Evolutionary conservation across 139 green algal genomes (phyloP).

Genomic region (Pedinophyceae sp.): DNA sequence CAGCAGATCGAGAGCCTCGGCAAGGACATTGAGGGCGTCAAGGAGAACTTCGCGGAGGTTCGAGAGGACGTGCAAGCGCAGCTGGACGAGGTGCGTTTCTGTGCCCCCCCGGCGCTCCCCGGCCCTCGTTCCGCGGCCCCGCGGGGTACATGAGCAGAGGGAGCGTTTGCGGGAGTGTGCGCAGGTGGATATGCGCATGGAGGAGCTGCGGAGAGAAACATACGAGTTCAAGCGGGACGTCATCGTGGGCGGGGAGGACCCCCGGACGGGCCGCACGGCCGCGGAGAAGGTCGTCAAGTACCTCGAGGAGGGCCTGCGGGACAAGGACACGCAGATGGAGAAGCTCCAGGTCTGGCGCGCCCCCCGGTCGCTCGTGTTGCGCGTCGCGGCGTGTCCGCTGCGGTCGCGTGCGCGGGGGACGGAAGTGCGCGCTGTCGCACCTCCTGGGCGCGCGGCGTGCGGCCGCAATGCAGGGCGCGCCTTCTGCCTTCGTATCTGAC

Average conservation of each 20-base stretch:
- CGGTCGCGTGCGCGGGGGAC: too few species aligned
- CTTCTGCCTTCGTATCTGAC: not conserved
- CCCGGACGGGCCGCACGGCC: conserved; percentile 40
- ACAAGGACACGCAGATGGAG: conserved; percentile 45
- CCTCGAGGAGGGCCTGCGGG: conserved; percentile 45
- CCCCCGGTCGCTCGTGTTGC: too few species aligned
- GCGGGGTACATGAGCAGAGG: conserved; percentile 5
- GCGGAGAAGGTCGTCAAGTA: conserved; percentile 54
- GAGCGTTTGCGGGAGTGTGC: too few species aligned
- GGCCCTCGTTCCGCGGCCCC: too few species aligned
- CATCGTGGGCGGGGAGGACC: conserved; percentile 58
- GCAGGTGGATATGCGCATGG: conserved; percentile 58
- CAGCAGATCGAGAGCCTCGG: not conserved
- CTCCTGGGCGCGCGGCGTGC: conserved; percentile 17
- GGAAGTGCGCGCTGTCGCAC: too few species aligned
- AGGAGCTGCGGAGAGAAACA: conserved; percentile 54
- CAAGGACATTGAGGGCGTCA: not conserved
- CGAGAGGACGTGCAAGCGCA: not conserved
- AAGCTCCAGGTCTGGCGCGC: conserved; percentile 60
- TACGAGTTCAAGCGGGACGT: conserved; percentile 76
- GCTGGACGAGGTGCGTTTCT: conserved; percentile 11
- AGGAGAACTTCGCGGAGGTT: not conserved
- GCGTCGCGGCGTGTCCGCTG: too few species aligned
- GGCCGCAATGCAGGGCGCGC: not conserved
- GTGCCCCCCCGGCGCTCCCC: too few species aligned